A percentile compares a stretch with the other conserved stretches of the same genome.
These are phyloP conservation scores for Neurospora intermedia DNA, from an alignment of 495 filamentous ascomycete genomes.

Conservation along the genomic window DNA sequence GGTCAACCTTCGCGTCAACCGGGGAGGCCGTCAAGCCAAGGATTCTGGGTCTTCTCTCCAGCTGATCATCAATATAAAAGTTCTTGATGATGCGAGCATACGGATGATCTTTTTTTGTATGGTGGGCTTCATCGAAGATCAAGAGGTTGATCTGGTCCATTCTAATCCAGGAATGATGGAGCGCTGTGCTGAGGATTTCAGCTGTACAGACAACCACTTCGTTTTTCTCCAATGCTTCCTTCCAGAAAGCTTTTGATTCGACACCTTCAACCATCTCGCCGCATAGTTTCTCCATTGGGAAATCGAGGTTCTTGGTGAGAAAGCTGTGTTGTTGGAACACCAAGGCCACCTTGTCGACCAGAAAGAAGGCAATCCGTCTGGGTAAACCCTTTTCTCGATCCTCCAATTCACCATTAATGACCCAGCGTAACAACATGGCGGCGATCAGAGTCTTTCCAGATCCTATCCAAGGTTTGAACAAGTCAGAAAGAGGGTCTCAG, in stretches of 20 bases:
- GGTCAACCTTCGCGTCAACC: constrained; percentile 71
- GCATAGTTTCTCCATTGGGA: constrained; percentile 66
- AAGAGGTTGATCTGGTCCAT: constrained; percentile 84
- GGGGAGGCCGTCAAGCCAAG: constrained; percentile 98
- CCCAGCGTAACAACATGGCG: constrained; percentile 70
- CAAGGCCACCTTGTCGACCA: constrained; percentile 83
- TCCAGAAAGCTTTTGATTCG: constrained; percentile 60
- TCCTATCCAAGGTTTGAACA: constrained; percentile 36
- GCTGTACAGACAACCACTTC: constrained; percentile 93
- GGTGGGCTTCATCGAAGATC: constrained; percentile 94
- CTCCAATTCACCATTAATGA: constrained; percentile 68
- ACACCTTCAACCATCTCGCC: constrained; percentile 47
- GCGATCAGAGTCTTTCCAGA: constrained; percentile 97
- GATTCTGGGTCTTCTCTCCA: constrained; percentile 55
- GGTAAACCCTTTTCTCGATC: constrained; percentile 48
- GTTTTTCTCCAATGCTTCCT: constrained; percentile 52
- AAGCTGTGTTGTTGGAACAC: constrained; percentile 87
- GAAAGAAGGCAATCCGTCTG: constrained; percentile 68
- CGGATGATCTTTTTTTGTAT: constrained; percentile 88
- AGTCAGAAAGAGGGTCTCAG: neutral
- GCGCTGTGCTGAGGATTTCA: constrained; percentile 67
- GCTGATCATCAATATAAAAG: constrained; percentile 47
- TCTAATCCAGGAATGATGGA: constrained; percentile 69
- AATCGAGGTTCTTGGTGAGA: constrained; percentile 71
- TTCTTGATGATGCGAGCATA: constrained; percentile 91